Percentiles rank a stretch among this genome's conserved stretches.
Conservation (phyloP, 192 early-diverging fungal genomes). For the Oehlia diaphana region DNA sequence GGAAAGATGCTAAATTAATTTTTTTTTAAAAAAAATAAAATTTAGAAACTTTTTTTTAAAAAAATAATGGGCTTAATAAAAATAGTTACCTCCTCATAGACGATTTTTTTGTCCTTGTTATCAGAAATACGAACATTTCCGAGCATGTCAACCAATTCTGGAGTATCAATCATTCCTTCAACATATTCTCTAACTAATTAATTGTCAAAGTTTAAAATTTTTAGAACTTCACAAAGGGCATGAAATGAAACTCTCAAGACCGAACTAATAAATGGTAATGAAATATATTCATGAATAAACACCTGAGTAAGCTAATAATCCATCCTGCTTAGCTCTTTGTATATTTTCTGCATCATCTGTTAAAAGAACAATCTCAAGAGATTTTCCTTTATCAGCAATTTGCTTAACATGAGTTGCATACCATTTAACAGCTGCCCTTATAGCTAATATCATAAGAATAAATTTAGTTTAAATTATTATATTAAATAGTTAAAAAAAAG, state of each 20-base stretch:
- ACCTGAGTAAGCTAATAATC: constrained; percentile 70
- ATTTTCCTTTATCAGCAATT: constrained; percentile 24
- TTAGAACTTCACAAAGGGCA: no score
- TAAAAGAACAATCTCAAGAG: constrained; percentile 67
- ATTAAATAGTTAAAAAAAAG: not conserved
- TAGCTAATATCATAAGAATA: constrained; percentile 54
- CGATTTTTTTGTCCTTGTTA: constrained; percentile 56
- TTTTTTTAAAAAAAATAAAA: constrained; percentile 25
- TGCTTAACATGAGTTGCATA: not conserved
- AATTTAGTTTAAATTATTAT: not conserved
- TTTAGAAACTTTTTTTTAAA: not conserved
- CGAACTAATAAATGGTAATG: no score
- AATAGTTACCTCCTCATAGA: constrained; percentile 60
- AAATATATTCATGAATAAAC: not conserved
- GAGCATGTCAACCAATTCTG: constrained; percentile 94
- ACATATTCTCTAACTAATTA: constrained; percentile 78
- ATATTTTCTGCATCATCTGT: constrained; percentile 92
- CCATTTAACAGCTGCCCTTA: constrained; percentile 52
- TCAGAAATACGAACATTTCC: constrained; percentile 43
- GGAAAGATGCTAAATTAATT: constrained; percentile 68
- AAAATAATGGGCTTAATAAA: not conserved
- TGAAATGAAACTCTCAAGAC: no score
- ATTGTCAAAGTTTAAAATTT: not conserved
- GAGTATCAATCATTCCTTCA: constrained; percentile 63
- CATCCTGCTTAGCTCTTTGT: constrained; percentile 61